Percentiles rank a stretch among this genome's conserved stretches.
These are phyloP conservation scores for Amaranthus hypochondriacus DNA, from an alignment of 148 eudicot species.

Conservation along the genomic window DNA sequence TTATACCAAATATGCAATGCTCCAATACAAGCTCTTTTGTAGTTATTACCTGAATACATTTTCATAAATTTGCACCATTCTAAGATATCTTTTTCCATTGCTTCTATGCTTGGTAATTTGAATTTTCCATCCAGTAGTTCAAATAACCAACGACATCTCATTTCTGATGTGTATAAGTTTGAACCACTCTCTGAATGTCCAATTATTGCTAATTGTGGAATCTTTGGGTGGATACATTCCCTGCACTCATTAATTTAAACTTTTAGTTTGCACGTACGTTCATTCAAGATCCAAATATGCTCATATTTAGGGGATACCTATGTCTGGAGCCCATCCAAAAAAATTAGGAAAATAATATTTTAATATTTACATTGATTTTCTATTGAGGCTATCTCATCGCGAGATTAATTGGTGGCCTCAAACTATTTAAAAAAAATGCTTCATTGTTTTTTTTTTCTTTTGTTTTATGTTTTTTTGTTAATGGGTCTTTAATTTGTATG, in stretches of 20 bases:
- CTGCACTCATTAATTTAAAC: conserved; percentile 15
- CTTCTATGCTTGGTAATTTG: conserved; percentile 41
- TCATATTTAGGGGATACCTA: too few relatives aligned
- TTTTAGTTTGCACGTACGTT: too few relatives aligned
- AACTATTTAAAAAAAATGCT: too few relatives aligned
- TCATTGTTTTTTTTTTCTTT: too few relatives aligned
- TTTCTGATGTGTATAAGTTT: conserved; percentile 49
- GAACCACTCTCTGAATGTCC: conserved; percentile 51
- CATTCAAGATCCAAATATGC: too few relatives aligned
- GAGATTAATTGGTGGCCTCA: too few relatives aligned
- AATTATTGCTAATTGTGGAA: conserved; percentile 59
- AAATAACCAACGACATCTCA: conserved; percentile 1
- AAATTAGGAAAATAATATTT: too few relatives aligned
- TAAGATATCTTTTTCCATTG: conserved; percentile 51
- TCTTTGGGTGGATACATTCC: conserved; percentile 62
- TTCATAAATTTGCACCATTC: conserved; percentile 46
- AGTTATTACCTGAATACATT: conserved; percentile 24
- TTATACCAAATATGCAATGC: conserved; percentile 44
- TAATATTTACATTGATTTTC: too few relatives aligned
- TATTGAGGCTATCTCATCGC: too few relatives aligned
- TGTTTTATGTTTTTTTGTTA: too few relatives aligned
- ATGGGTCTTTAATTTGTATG: too few relatives aligned
- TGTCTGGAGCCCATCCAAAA: too few relatives aligned
- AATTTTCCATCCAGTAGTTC: conserved; percentile 52
- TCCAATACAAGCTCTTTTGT: conserved; percentile 18